Conservation (phyloP, 352 stramenopile species). For the Phytopythium helicoides region DNA sequence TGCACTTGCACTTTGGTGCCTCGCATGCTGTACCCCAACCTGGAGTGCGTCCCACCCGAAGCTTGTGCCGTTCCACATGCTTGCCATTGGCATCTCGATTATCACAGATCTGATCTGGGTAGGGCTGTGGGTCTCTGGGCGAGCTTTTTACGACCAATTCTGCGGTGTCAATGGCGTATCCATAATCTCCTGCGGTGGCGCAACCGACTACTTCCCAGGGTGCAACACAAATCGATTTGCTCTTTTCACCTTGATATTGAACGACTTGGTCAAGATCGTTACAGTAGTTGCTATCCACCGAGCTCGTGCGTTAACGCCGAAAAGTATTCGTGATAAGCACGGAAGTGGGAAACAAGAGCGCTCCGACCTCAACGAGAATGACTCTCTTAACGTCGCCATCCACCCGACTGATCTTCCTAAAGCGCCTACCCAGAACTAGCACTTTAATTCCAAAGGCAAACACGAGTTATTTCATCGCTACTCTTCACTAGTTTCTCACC, state of each 20-base stretch:
- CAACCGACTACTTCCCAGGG: constrained; percentile 56
- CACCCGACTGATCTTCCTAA: neutral
- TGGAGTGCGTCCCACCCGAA: constrained; percentile 47
- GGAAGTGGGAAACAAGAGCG: neutral
- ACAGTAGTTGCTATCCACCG: constrained; percentile 38
- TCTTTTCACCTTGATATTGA: constrained; percentile 56
- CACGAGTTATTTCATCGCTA: neutral
- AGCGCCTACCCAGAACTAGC: neutral
- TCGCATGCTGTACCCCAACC: constrained; percentile 49
- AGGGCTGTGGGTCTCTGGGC: constrained; percentile 65
- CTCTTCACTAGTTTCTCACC: constrained; percentile 9
- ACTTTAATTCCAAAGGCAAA: neutral
- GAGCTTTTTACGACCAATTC: constrained; percentile 78
- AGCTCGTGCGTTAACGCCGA: constrained; percentile 28
- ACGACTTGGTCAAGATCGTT: constrained; percentile 52
- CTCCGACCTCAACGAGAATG: neutral
- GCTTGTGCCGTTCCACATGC: constrained; percentile 48
- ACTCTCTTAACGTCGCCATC: neutral
- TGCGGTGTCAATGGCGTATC: constrained; percentile 57
- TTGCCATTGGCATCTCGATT: constrained; percentile 47
- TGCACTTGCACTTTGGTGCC: constrained; percentile 64
- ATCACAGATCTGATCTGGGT: constrained; percentile 78
- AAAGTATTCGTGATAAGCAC: neutral
- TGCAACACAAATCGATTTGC: constrained; percentile 75
- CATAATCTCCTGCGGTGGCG: constrained; percentile 63